Conservation (phyloP, 768 basidiomycete species). For the Serendipita vermifera region DNA sequence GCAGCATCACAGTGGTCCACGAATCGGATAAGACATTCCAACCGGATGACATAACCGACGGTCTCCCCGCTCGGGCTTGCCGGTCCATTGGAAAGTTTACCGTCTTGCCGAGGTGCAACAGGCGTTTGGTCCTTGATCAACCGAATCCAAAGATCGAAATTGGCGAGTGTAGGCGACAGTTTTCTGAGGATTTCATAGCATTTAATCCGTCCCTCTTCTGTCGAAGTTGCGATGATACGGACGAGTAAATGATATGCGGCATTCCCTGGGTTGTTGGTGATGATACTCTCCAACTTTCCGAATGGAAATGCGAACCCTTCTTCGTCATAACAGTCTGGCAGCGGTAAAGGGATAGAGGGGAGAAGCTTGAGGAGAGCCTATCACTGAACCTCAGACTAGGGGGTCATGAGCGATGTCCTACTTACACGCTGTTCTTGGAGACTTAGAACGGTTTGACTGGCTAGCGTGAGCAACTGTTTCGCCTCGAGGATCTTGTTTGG, state of each 20-base stretch:
- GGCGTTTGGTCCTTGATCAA: neutral
- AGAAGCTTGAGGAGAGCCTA: neutral
- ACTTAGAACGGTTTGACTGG: neutral
- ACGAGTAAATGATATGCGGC: neutral
- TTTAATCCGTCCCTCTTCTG: neutral
- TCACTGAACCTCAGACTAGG: neutral
- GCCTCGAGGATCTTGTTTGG: neutral
- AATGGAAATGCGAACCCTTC: neutral
- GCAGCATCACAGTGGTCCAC: neutral
- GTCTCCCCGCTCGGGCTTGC: too few relatives aligned
- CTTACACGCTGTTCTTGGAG: neutral
- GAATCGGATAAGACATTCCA: neutral
- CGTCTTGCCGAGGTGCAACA: neutral
- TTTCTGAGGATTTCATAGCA: neutral
- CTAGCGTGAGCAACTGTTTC: neutral
- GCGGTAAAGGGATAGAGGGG: neutral
- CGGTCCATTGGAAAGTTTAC: too few relatives aligned
- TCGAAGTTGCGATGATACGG: neutral
- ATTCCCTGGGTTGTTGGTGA: neutral
- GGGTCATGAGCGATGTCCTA: neutral
- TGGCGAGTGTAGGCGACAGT: neutral
- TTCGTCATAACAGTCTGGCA: neutral
- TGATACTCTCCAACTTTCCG: neutral
- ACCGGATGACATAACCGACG: neutral
- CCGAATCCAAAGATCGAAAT: conserved; percentile 1